Conservation (phyloP, 805 yeast species). For the Lipomyces orientalis region DNA sequence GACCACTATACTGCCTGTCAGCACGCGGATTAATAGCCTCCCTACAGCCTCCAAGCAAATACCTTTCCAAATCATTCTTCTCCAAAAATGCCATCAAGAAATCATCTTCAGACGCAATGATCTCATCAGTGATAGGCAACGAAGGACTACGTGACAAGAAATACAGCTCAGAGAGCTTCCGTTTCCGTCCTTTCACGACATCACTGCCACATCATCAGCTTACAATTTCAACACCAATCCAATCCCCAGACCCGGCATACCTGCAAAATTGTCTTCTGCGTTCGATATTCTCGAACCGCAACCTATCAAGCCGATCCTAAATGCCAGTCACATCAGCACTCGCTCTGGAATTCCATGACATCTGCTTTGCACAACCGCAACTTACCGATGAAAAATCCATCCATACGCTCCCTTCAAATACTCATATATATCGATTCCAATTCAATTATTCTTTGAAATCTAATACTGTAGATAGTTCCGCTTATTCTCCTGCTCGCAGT, state of each 20-base stretch:
- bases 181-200: conserved; percentile 57
- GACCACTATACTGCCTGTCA: conserved; percentile 38
- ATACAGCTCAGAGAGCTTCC: conserved; percentile 66
- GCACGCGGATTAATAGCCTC: not conserved
- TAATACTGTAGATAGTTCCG: not conserved
- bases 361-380: not conserved
- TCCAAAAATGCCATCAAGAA: conserved; percentile 55
- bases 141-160: conserved; percentile 59
- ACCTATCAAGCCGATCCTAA: conserved; percentile 47
- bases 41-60: conserved; percentile 41
- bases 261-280: conserved; percentile 52
- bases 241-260: conserved; percentile 37
- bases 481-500: not conserved
- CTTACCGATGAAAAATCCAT: conserved; percentile 36
- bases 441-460: not conserved
- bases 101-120: conserved; percentile 49
- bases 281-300: conserved; percentile 55
- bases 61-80: conserved; percentile 57
- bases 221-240: not conserved
- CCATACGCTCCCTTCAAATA: not conserved
- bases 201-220: conserved; percentile 40
- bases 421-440: not conserved
- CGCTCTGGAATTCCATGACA: not conserved
- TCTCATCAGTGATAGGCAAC: conserved; percentile 52
- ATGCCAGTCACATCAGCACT: conserved; percentile 1